A percentile compares a stretch with the other conserved stretches of the same genome.
Conservation (phyloP, 371 early-diverging fungal genomes). For the Chytridiales sp. region DNA sequence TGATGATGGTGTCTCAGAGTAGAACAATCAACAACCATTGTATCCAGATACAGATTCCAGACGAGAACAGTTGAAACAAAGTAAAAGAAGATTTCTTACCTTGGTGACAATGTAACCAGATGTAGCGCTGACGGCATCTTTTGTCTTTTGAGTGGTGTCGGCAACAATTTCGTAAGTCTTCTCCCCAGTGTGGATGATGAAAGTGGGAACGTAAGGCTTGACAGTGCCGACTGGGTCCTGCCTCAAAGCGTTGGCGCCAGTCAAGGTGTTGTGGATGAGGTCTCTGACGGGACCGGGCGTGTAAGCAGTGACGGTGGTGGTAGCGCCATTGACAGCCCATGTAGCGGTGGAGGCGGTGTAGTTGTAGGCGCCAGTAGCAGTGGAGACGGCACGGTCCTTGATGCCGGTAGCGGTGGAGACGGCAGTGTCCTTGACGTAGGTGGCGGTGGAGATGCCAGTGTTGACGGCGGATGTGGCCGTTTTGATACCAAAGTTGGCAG, state of each 20-base stretch:
- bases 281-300: conserved; percentile 44
- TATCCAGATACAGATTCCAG: no score
- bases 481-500: conserved; percentile 20
- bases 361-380: conserved; percentile 16
- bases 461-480: conserved; percentile 22
- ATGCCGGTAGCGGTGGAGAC: conserved; percentile 14
- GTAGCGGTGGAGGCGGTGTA: conserved; percentile 27
- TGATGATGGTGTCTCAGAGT: no score
- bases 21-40: no score
- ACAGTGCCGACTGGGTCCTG: conserved; percentile 61
- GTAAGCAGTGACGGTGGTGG: conserved; percentile 47
- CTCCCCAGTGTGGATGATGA: conserved; percentile 53
- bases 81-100: no score
- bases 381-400: conserved; percentile 16
- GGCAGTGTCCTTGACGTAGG: conserved; percentile 22
- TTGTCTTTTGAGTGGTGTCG: conserved; percentile 21
- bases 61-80: no score
- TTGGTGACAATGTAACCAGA: conserved; percentile 57
- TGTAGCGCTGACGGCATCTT: conserved; percentile 28
- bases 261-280: conserved; percentile 55
- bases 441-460: conserved; percentile 20
- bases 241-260: conserved; percentile 45
- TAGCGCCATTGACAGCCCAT: conserved; percentile 38
- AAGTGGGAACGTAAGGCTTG: conserved; percentile 50
- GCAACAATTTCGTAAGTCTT: conserved; percentile 43